These are phyloP conservation scores for Creolimax fragrantissima DNA, from an alignment of 78 protist species.

Conservation along the genomic window DNA sequence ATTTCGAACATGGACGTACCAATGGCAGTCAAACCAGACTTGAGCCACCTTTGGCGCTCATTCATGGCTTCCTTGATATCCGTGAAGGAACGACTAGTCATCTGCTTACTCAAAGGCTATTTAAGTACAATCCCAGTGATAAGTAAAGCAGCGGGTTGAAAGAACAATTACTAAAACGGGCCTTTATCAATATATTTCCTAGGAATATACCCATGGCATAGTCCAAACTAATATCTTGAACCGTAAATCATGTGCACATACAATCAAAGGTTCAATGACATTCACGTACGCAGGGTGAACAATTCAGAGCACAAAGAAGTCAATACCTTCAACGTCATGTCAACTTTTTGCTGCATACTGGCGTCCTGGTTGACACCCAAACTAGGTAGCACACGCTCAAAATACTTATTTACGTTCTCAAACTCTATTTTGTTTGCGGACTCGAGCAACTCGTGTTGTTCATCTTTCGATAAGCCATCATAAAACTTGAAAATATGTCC, in stretches of 20 bases:
- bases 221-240: no score
- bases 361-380: conserved; percentile 2
- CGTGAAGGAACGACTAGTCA: neutral
- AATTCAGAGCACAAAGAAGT: no score
- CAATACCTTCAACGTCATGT: neutral
- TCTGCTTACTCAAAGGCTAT: neutral
- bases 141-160: no score
- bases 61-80: neutral
- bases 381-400: neutral
- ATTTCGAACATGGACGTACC: no score
- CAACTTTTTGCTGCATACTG: neutral
- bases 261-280: no score
- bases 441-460: conserved; percentile 7
- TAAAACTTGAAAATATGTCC: conserved; percentile 53
- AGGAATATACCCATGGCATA: no score
- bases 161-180: no score
- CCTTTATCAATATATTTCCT: no score
- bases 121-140: no score
- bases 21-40: neutral
- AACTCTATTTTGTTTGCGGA: conserved; percentile 29
- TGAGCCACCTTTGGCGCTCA: neutral
- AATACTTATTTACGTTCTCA: neutral
- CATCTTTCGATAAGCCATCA: conserved; percentile 19
- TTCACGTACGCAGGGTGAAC: no score
- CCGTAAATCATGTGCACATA: no score